Evolutionary conservation across 2,329 filamentous ascomycete genomes (phyloP).

Genomic region (Xylariaceae sp.): DNA sequence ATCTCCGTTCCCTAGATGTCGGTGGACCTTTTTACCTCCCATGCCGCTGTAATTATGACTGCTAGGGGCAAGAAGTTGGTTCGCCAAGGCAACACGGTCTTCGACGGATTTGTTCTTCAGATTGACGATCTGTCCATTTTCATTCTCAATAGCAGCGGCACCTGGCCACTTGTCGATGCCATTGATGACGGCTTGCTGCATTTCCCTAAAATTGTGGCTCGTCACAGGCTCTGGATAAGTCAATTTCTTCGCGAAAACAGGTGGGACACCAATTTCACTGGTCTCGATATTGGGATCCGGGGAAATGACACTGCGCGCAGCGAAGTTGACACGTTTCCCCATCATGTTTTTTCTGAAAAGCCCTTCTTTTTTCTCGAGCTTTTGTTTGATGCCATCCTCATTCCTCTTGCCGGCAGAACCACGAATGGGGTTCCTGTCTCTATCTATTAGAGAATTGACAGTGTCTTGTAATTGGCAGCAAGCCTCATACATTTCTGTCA

Average conservation of each 20-base stretch:
- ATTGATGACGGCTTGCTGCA: constrained; percentile 95
- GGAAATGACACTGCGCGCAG: constrained; percentile 94
- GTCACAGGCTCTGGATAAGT: constrained; percentile 98
- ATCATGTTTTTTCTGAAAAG: constrained; percentile 99
- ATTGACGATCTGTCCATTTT: constrained; percentile 86
- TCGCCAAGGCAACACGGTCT: constrained; percentile 83
- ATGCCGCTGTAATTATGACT: constrained; percentile 68
- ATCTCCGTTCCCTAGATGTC: constrained; percentile 93
- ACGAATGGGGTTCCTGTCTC: constrained; percentile 77
- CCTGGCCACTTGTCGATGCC: constrained; percentile 92
- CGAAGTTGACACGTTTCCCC: constrained; percentile 99
- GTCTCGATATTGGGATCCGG: constrained; percentile 98
- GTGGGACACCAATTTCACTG: constrained; percentile 95
- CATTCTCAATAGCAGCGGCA: constrained; percentile 90
- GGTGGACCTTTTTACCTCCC: constrained; percentile 91
- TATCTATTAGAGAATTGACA: constrained; percentile 90
- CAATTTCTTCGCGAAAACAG: constrained; percentile 94
- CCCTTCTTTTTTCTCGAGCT: constrained; percentile 97
- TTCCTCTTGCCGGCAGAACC: constrained; percentile 72
- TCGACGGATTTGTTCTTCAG: constrained; percentile 82
- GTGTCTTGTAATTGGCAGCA: constrained; percentile 82
- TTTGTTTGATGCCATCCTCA: constrained; percentile 95
- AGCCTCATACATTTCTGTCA: constrained; percentile 73
- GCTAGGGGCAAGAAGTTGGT: constrained; percentile 84
- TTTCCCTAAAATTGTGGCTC: constrained; percentile 91